These are phyloP conservation scores for Limnanthes douglasii DNA, from an alignment of 345 rosid species.

Conservation along the genomic window DNA sequence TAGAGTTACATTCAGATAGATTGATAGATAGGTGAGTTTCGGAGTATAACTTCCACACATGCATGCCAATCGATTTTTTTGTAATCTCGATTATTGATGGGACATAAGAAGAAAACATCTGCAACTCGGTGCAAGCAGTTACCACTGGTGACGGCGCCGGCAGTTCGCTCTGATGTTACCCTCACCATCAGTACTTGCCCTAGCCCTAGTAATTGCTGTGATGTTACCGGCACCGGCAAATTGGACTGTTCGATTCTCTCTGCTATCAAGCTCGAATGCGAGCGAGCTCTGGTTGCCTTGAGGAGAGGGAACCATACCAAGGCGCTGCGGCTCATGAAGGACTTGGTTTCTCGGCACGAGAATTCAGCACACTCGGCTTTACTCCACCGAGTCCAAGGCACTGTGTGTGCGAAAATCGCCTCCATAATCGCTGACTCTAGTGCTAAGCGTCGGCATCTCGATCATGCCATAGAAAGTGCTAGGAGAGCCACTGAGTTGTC, in stretches of 20 bases:
- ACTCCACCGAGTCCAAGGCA: constrained; percentile 76
- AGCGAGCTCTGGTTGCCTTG: constrained; percentile 64
- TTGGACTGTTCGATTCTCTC: constrained; percentile 18
- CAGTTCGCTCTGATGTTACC: not conserved
- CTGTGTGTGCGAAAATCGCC: constrained; percentile 58
- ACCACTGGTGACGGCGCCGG: constrained; percentile 12
- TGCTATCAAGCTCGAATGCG: constrained; percentile 64
- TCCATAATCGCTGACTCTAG: constrained; percentile 59
- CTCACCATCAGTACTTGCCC: constrained; percentile 4
- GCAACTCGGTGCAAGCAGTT: constrained; percentile 48
- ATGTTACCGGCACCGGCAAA: constrained; percentile 8
- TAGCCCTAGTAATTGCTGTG: constrained; percentile 22
- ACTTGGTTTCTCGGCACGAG: constrained; percentile 39
- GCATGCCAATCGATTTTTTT: constrained; percentile 22
- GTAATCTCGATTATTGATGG: constrained; percentile 34
- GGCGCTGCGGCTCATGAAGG: constrained; percentile 81
- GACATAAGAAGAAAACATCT: constrained; percentile 56
- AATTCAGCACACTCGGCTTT: constrained; percentile 35
- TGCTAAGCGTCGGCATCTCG: constrained; percentile 54
- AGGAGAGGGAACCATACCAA: constrained; percentile 80
- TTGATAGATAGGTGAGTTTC: too few species aligned
- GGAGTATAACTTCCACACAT: too few species aligned
- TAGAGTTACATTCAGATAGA: too few species aligned
- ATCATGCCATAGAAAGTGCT: constrained; percentile 62
- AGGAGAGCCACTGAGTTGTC: constrained; percentile 58